Evolutionary conservation across 768 basidiomycete genomes (phyloP).

Genomic region (Tulasnella sp.): DNA sequence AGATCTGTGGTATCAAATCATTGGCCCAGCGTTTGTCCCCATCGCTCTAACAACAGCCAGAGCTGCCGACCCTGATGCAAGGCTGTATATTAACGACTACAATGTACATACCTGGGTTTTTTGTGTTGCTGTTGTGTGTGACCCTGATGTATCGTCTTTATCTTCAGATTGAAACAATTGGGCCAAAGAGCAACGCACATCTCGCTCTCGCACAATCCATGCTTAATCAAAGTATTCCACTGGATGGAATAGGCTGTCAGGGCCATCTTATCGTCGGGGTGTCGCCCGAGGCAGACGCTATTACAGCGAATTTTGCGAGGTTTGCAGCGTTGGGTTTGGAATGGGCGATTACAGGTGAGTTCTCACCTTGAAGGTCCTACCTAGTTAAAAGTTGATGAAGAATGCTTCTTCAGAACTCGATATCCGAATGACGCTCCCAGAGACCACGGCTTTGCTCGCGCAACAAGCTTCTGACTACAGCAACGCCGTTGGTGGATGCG

Average conservation of each 20-base stretch:
- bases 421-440: slow-evolving; percentile 48
- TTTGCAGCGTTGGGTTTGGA: slow-evolving; percentile 54
- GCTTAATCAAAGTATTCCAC: slow-evolving; percentile 37
- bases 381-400: not conserved
- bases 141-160: no score
- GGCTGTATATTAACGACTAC: slow-evolving; percentile 39
- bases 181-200: slow-evolving; percentile 48
- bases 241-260: slow-evolving; percentile 52
- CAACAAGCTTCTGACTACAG: slow-evolving; percentile 52
- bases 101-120: slow-evolving; percentile 6
- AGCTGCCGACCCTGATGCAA: slow-evolving; percentile 43
- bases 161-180: slow-evolving; percentile 21
- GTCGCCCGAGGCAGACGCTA: not conserved
- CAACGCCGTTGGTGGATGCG: slow-evolving; percentile 46
- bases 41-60: slow-evolving; percentile 40
- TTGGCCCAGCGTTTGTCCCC: slow-evolving; percentile 39
- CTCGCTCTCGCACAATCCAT: slow-evolving; percentile 42
- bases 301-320: slow-evolving; percentile 40
- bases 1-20: slow-evolving; percentile 43
- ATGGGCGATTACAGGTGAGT: slow-evolving; percentile 44
- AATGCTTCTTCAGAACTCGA: slow-evolving; percentile 38
- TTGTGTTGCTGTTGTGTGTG: no score
- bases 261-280: slow-evolving; percentile 14
- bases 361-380: not conserved
- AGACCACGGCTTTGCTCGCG: slow-evolving; percentile 36